These are phyloP conservation scores for Russula sp. DNA, from an alignment of 768 basidiomycete species.

Conservation along the genomic window DNA sequence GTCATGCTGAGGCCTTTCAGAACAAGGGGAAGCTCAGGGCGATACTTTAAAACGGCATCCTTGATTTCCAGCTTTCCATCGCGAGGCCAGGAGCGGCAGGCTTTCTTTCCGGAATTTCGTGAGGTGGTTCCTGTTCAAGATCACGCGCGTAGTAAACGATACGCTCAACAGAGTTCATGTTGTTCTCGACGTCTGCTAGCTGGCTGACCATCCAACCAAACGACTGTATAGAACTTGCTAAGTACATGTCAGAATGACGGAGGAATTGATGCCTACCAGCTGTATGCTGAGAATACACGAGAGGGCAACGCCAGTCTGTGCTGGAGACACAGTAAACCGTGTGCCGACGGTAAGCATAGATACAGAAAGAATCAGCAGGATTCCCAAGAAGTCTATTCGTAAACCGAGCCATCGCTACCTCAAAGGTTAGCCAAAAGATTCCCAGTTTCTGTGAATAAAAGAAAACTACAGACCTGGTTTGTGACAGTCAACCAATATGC, in stretches of 20 bases:
- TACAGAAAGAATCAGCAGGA: conserved; percentile 68
- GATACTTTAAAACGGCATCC: conserved; percentile 74
- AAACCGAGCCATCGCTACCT: conserved; percentile 82
- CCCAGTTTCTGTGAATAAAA: conserved; percentile 34
- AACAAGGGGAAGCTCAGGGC: conserved; percentile 84
- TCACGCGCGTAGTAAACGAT: conserved; percentile 76
- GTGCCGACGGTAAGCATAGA: conserved; percentile 74
- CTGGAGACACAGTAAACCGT: conserved; percentile 70
- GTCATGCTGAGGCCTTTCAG: conserved; percentile 74
- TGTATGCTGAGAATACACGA: conserved; percentile 80
- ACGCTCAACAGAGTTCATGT: conserved; percentile 88
- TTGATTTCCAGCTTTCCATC: conserved; percentile 71
- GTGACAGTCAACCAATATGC: conserved; percentile 86
- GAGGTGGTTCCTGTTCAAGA: conserved; percentile 79
- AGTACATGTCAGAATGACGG: background rate
- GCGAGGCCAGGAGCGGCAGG: conserved; percentile 71
- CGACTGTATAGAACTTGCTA: conserved; percentile 37
- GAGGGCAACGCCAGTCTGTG: conserved; percentile 72
- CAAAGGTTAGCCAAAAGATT: conserved; percentile 65
- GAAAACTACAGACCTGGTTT: conserved; percentile 55
- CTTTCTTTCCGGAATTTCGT: conserved; percentile 57
- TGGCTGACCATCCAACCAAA: conserved; percentile 78
- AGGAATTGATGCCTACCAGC: conserved; percentile 46
- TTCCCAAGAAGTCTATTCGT: conserved; percentile 86
- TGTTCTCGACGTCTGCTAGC: conserved; percentile 83